These are phyloP conservation scores for Venturia aucupariae DNA, from an alignment of 2,329 filamentous ascomycete species.

Conservation along the genomic window DNA sequence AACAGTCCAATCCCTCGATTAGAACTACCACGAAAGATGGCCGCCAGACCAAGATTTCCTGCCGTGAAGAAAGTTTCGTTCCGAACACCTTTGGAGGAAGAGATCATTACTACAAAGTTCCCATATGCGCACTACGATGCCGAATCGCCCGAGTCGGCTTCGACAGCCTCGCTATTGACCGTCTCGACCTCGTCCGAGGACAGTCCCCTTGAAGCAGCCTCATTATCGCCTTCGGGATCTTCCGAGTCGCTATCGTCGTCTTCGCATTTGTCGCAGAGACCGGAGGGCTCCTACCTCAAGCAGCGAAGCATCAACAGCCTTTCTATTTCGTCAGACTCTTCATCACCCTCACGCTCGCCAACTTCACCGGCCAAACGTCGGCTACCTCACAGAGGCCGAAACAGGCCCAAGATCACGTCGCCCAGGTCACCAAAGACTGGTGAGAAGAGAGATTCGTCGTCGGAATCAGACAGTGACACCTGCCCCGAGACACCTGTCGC, in stretches of 20 bases:
- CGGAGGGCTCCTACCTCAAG: conserved; percentile 3
- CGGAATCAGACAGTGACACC: conserved; percentile 34
- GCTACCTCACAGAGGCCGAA: conserved; percentile 10
- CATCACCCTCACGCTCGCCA: conserved; percentile 17
- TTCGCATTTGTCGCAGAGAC: conserved; percentile 5
- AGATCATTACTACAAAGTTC: conserved; percentile 48
- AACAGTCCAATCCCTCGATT: conserved; percentile 35
- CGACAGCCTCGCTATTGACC: conserved; percentile 19
- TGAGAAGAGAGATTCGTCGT: conserved; percentile 37
- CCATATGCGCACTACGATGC: conserved; percentile 49
- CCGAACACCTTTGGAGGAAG: conserved; percentile 46
- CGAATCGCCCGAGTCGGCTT: conserved; percentile 32
- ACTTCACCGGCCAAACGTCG: conserved; percentile 15
- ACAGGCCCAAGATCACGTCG: not conserved
- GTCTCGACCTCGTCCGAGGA: conserved; percentile 19
- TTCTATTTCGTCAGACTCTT: conserved; percentile 20
- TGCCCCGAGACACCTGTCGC: conserved; percentile 45
- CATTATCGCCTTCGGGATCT: conserved; percentile 11
- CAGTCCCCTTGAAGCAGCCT: not conserved
- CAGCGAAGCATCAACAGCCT: not conserved
- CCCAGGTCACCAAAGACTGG: conserved; percentile 22
- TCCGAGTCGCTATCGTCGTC: conserved; percentile 18
- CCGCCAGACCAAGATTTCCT: conserved; percentile 34
- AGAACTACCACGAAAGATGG: conserved; percentile 24
- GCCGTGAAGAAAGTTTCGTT: conserved; percentile 50